Evolutionary conservation across 2,329 filamentous ascomycete species (phyloP), one percentile per base, ranked within the genome.

Genomic region (Verticillium zaregamsianum): DNA sequence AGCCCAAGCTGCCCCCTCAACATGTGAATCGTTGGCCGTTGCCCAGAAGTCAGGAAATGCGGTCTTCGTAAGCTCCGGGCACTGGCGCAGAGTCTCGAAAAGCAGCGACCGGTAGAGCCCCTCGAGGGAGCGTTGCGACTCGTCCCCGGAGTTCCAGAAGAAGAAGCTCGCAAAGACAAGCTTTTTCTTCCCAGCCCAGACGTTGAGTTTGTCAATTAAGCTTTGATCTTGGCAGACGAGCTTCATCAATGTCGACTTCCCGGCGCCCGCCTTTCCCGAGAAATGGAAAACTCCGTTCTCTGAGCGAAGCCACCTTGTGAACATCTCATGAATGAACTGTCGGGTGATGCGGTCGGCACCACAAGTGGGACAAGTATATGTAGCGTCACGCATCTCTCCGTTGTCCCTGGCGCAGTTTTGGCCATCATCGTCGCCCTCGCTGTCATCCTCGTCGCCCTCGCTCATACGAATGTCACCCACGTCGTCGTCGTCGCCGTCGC

Each of bases 91-190:
- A 1, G 64, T 62, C 1, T 67, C 60, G 28, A 64, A 69, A 1
- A 69, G 61, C 0, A 68, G 58, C 1, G 67, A 65, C 15, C 64
- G 62, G 9, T 67, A 62, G 8, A 69, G 56, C 0, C 67, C 68
- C n/a, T 64, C 61, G 0, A 62, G 57, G 1, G 67, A 68, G 40
- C 62, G 59, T 55, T 68, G 67, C 11, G 63, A 39, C 3, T 15
- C 11, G 15, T 62, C 61, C 1, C 59, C 66, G 6, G 66, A 61
- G 8, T 37, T 39, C 62, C 67, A 66, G 40, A 66, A 65, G 60
- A 63, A 65, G 23, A 62, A 59, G n/a, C 58, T 57, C 11, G 55
- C 61, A 3, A 59, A 49, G 0, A 67, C 55, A 0, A 67, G 62
- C 23, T 52, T 57, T 5, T 57, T 62, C 1, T 17, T 17, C 9